phyloP scores from a whole-genome alignment of 2,329 filamentous ascomycete species.

The Ceratocystis alfenasii region DNA sequence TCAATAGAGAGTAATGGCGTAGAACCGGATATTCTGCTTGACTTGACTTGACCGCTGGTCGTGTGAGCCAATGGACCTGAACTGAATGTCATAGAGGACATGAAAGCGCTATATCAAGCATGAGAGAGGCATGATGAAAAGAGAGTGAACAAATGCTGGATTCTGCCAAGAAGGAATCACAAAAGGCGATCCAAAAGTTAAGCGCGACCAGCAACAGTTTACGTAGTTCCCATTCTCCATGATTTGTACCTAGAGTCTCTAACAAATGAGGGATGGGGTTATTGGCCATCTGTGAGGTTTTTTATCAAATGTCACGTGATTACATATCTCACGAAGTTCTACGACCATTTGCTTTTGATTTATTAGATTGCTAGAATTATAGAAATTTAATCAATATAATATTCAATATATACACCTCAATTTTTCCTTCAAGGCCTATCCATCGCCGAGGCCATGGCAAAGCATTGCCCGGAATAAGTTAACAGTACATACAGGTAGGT shows the following conservation, averaged over 20 bases:
- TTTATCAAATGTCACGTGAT: not conserved
- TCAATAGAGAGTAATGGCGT: not conserved
- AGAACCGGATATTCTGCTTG: not conserved
- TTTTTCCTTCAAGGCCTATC: not conserved
- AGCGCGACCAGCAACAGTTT: no score
- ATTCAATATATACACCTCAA: not conserved
- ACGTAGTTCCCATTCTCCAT: not conserved
- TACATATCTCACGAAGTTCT: not conserved
- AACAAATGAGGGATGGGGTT: not conserved
- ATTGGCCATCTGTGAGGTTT: not conserved
- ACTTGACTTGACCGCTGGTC: not conserved
- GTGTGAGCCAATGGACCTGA: not conserved
- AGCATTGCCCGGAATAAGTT: not conserved
- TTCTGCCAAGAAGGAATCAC: not conserved
- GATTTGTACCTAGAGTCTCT: not conserved
- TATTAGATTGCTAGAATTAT: not conserved
- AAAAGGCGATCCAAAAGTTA: not conserved
- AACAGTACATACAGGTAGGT: not conserved
- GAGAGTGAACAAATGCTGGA: not conserved
- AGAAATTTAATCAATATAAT: not conserved
- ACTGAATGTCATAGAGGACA: not conserved
- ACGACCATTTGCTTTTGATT: no score
- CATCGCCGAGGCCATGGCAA: not conserved
- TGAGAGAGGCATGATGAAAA: not conserved
- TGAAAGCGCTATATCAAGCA: not conserved